Conservation (phyloP, 352 stramenopile genomes). For the Pseudoperonospora humuli region DNA sequence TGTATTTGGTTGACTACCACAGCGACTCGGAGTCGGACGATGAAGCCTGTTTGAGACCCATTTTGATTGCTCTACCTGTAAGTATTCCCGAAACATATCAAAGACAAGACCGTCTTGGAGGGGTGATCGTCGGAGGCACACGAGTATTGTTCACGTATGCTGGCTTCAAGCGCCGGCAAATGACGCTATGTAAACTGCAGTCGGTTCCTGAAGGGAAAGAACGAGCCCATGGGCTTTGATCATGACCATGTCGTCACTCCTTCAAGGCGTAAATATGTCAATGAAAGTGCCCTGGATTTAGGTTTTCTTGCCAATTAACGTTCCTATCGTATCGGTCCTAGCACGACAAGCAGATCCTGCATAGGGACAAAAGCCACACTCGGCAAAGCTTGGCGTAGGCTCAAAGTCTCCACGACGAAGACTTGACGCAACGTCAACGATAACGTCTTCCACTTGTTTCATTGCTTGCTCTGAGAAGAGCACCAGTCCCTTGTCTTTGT, state of each 20-base stretch:
- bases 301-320: constrained; percentile 5
- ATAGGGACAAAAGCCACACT: constrained; percentile 70
- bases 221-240: constrained; percentile 1
- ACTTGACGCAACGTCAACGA: constrained; percentile 25
- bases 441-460: constrained; percentile 30
- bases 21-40: constrained; percentile 22
- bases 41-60: constrained; percentile 7
- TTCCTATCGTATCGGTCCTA: constrained; percentile 13
- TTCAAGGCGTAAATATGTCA: too few species aligned
- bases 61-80: constrained; percentile 36
- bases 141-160: constrained; percentile 51
- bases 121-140: constrained; percentile 37
- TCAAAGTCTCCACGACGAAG: constrained; percentile 48
- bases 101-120: constrained; percentile 41
- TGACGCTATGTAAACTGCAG: constrained; percentile 31
- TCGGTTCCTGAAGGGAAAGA: constrained; percentile 25
- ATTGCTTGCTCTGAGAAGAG: constrained; percentile 23
- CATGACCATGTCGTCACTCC: constrained; percentile 13
- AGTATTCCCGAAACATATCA: constrained; percentile 41
- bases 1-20: constrained; percentile 20
- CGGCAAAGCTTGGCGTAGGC: constrained; percentile 44
- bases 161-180: constrained; percentile 47
- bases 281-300: too few species aligned
- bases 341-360: constrained; percentile 47
- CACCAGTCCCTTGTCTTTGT: constrained; percentile 32